Conservation (phyloP, 2,329 filamentous ascomycete species). For the Neonectria neomacrospora region DNA sequence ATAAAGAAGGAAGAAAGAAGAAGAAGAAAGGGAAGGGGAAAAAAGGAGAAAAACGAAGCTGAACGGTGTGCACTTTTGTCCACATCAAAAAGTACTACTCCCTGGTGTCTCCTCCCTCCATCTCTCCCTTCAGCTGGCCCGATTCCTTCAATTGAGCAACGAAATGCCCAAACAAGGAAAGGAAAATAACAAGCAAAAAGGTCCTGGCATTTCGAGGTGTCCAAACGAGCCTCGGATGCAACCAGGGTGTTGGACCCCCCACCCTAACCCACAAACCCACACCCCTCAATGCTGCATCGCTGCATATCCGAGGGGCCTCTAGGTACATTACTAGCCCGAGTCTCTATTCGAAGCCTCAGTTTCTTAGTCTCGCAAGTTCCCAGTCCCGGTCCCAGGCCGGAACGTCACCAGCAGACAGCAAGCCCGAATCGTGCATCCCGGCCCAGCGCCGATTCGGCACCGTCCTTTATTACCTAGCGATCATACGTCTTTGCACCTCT, state of each 20-base stretch:
- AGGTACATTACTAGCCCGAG: too few species aligned
- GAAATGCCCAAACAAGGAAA: background rate
- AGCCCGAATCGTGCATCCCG: constrained; percentile 8
- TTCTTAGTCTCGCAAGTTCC: background rate
- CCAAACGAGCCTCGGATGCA: constrained; percentile 31
- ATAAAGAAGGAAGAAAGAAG: background rate
- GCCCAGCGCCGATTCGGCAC: constrained; percentile 11
- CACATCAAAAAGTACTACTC: constrained; percentile 10
- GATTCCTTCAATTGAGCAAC: constrained; percentile 10
- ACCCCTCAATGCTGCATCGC: constrained; percentile 15
- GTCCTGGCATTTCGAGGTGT: constrained; percentile 29
- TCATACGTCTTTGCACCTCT: too few species aligned
- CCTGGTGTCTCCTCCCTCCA: too few species aligned
- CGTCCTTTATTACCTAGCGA: constrained; percentile 27
- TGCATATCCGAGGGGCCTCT: constrained; percentile 5
- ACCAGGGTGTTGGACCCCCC: constrained; percentile 35
- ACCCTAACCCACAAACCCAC: constrained; percentile 38
- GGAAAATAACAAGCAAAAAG: constrained; percentile 3
- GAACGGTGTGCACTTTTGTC: constrained; percentile 2
- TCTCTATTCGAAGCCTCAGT: background rate
- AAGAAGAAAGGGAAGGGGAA: background rate
- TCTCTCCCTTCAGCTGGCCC: background rate
- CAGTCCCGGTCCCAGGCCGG: background rate
- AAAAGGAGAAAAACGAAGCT: too few species aligned
- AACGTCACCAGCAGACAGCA: background rate